Percentiles rank a stretch among this genome's conserved stretches.
Evolutionary conservation across 1,284 basidiomycete species (phyloP).

Genomic region (Microbotryum intermedium): DNA sequence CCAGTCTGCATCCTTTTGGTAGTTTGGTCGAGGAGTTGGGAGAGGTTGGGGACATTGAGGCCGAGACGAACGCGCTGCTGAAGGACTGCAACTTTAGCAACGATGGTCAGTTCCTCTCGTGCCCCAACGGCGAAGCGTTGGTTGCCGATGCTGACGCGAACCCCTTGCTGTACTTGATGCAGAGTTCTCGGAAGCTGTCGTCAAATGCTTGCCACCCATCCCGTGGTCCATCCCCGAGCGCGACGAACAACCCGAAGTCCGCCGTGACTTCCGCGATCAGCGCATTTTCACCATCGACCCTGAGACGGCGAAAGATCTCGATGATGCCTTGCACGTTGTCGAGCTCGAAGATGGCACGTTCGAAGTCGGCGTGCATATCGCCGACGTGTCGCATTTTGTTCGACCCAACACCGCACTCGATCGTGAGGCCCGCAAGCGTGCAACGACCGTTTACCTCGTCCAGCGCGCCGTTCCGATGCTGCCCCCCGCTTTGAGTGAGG

Average conservation of each 20-base stretch:
- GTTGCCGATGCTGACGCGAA: neutral
- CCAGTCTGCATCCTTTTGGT: conserved; percentile 97
- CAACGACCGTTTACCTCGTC: conserved; percentile 83
- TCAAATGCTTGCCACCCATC: conserved; percentile 88
- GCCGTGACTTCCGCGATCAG: conserved; percentile 75
- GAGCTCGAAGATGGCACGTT: conserved; percentile 80
- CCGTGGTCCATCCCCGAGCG: conserved; percentile 93
- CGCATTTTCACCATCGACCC: conserved; percentile 93
- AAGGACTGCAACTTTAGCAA: conserved; percentile 76
- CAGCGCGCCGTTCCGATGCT: conserved; percentile 95
- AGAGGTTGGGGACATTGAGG: conserved; percentile 94
- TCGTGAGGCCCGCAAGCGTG: conserved; percentile 92
- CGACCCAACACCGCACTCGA: conserved; percentile 89
- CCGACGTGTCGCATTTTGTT: conserved; percentile 87
- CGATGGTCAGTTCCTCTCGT: conserved; percentile 15
- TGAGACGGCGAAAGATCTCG: conserved; percentile 76
- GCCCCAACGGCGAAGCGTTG: neutral
- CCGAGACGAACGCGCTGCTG: conserved; percentile 91
- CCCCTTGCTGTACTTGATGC: neutral
- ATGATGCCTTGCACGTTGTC: conserved; percentile 87
- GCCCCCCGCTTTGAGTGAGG: conserved; percentile 78
- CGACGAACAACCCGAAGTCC: conserved; percentile 36
- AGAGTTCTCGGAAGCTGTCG: conserved; percentile 53
- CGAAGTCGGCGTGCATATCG: conserved; percentile 86
- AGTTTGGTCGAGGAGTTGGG: conserved; percentile 96